Conservation (phyloP, 805 yeast species). For the Kuraishia cidri region DNA sequence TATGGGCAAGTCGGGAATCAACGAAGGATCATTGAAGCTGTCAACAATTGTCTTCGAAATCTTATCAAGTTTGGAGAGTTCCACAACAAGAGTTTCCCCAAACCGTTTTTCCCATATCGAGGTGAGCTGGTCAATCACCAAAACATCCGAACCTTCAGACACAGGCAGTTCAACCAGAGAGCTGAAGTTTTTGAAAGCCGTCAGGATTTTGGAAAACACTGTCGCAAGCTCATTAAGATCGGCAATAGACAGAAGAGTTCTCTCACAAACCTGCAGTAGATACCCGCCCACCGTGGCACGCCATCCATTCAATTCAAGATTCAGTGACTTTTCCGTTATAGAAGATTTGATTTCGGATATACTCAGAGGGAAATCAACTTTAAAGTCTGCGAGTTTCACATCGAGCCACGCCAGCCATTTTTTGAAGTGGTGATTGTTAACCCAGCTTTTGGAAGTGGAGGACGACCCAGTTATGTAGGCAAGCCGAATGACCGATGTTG, state of each 20-base stretch:
- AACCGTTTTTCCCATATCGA: constrained; percentile 11
- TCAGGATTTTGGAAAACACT: constrained; percentile 10
- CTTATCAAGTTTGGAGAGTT: constrained; percentile 9
- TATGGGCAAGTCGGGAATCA: neutral
- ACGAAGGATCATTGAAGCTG: constrained; percentile 7
- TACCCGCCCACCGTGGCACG: constrained; percentile 10
- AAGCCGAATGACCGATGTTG: constrained; percentile 10
- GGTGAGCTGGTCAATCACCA: constrained; percentile 9
- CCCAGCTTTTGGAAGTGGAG: constrained; percentile 14
- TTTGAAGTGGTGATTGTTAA: constrained; percentile 11
- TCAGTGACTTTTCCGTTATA: constrained; percentile 4
- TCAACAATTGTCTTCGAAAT: constrained; percentile 10
- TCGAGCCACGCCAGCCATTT: constrained; percentile 20
- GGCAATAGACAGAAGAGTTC: constrained; percentile 4
- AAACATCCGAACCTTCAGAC: constrained; percentile 2
- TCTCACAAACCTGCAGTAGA: constrained; percentile 6
- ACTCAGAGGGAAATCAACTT: constrained; percentile 11
- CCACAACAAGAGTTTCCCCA: constrained; percentile 4
- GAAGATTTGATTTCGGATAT: constrained; percentile 7
- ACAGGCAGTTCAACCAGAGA: constrained; percentile 14
- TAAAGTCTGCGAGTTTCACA: constrained; percentile 6
- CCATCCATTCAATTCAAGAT: constrained; percentile 9
- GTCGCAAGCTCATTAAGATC: constrained; percentile 10
- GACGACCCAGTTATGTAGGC: constrained; percentile 9
- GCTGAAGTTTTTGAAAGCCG: constrained; percentile 18